Base-by-base conservation (phyloP, 768 basidiomycete species). In the Candolleomyces efflorescens region DNA sequence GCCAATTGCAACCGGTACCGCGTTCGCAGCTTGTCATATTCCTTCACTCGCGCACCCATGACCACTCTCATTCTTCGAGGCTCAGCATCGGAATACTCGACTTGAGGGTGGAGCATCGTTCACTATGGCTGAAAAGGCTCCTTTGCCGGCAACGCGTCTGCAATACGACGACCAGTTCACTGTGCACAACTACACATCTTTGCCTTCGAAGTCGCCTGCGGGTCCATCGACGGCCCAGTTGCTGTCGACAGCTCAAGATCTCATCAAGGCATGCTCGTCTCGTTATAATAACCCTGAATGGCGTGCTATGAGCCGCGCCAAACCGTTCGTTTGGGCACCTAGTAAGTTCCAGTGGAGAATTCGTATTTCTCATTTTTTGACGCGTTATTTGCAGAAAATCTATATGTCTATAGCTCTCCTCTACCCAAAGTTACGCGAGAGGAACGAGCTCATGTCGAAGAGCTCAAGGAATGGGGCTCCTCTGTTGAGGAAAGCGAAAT, bases 401-500 rank as follows among this genome's bases (percentile, higher is more conserved):
- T 51, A n/a, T 51, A 51, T 17, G 49, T 26, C 15, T 51, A 51
- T 17, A 51, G 11, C 20, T n/a, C 49, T 13, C 2, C 49, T 26
- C 24, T 24, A 17, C 49, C 49, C 13, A 7, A 12, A 17, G 27
- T 51, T 18, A 17, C 24, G 15, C 6, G 3, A 15, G 49, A 36
- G 27, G 27, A 50, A 12, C 23, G 41, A 24, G 39, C 2, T 1
- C 32, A 3, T 12, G 41, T 18, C 12, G 2, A 20, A 1, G 41
- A 45, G 15, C n/a, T 59, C 17, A 71, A 68, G 37, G 74, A 76
- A 48, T 83, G 82, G 82, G 77, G 73, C 10, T 64, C 65, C 7
- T 60, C 65, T 6, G 47, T 67, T 22, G 57, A 59, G 12, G 65
- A 67, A 23, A 70, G 69, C 13, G 79, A 81, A 46, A 27, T 73